These are phyloP conservation scores for Fusarium irregulare DNA, from an alignment of 2,329 filamentous ascomycete genomes.

Conservation along the genomic window DNA sequence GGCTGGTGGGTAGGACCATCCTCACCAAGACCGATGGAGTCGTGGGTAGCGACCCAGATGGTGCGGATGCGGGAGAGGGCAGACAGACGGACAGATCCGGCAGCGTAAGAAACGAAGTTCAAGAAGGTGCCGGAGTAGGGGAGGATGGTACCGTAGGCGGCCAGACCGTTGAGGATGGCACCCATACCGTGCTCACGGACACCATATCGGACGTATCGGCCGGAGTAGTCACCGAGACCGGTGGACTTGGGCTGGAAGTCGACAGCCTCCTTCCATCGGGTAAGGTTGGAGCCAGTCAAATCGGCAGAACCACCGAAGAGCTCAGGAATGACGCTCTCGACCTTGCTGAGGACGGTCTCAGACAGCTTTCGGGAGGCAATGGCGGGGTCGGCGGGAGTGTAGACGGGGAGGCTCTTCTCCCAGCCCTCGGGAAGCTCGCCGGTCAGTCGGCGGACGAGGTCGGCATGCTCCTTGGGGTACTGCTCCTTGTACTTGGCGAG, in stretches of 20 bases:
- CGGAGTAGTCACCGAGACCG: slow-evolving; percentile 87
- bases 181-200: slow-evolving; percentile 94
- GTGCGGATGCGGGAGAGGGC: slow-evolving; percentile 89
- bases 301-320: slow-evolving; percentile 96
- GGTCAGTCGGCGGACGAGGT: slow-evolving; percentile 82
- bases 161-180: slow-evolving; percentile 93
- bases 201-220: slow-evolving; percentile 93
- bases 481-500: slow-evolving; percentile 86
- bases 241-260: slow-evolving; percentile 95
- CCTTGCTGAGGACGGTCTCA: slow-evolving; percentile 89
- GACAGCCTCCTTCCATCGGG: slow-evolving; percentile 94
- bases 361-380: slow-evolving; percentile 96
- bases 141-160: slow-evolving; percentile 94
- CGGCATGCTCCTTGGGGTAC: slow-evolving; percentile 81
- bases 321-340: slow-evolving; percentile 86
- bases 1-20: slow-evolving; percentile 99
- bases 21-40: slow-evolving; percentile 98
- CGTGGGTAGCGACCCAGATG: slow-evolving; percentile 97
- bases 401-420: slow-evolving; percentile 92
- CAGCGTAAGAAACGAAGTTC: slow-evolving; percentile 98
- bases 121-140: slow-evolving; percentile 97
- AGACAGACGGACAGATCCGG: slow-evolving; percentile 93
- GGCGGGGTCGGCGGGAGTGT: slow-evolving; percentile 86
- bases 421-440: slow-evolving; percentile 93
- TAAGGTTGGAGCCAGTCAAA: slow-evolving; percentile 98